Base-by-base conservation (phyloP, 2,329 filamentous ascomycete genomes). In the Xylaria hypoxylon region DNA sequence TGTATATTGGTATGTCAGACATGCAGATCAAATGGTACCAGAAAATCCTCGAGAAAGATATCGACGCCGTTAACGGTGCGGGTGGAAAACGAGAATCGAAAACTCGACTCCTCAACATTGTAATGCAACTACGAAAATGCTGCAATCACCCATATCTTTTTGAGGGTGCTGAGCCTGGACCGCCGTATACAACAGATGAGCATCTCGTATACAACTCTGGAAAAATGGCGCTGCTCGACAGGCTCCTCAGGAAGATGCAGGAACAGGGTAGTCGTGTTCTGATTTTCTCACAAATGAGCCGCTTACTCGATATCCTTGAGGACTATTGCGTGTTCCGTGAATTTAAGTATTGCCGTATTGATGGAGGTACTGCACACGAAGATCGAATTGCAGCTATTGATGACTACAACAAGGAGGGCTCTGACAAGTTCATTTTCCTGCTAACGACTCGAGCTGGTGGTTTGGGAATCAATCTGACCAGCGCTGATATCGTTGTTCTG, bases 21-120 rank as follows among this genome's bases (percentile, higher is more conserved):
- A 99, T 99, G 96, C 96, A 99, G 79, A 88, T 97, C 72, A 97
- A 96, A 77, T 99, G 96, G 95, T 99, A 99, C 77, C 92, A 97
- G 79, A 98, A 97, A 83, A 99, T 99, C 73, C 84, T 99, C 2
- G 96, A 99, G 77, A 99, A 98, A 81, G 96, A 99, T 76, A 99
- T 99, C 68, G 96, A 99, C 79, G 96, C 96, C 15, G 95, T 99
- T 75, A 99, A 99, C 73, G 96, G 96, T 68, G 96, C 95, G 33
- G 93, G 92, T 70, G 96, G 96, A 57, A 99, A 97, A 82, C 92
- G 94, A 67, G 96, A 99, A 81, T 98, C 95, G 35, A 99, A 99
- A 83, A 99, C 96, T 1, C 90, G 96, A 70, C 87, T 99, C 24
- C 86, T 99, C 70, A 99, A 99, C 81, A 99, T 99, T 76, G 96